Percentiles rank a stretch among this genome's conserved stretches.
phyloP scores from a whole-genome alignment of 2,329 filamentous ascomycete species.

The Anthostomella pinea region DNA sequence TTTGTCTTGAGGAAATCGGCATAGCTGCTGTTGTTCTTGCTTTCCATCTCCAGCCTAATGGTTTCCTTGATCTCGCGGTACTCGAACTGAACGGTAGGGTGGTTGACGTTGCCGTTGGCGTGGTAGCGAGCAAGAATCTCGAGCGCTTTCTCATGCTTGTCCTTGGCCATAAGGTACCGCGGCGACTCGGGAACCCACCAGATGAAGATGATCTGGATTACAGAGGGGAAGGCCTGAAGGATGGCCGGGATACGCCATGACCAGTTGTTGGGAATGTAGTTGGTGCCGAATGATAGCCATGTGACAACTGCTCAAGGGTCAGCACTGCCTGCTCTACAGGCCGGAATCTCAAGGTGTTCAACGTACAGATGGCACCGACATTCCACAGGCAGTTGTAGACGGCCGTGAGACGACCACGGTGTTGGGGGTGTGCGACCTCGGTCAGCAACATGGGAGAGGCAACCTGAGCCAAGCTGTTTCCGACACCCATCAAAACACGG shows the following conservation, averaged over 20 bases:
- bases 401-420: conserved; percentile 50
- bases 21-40: conserved; percentile 47
- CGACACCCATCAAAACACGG: conserved; percentile 57
- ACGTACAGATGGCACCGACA: conserved; percentile 31
- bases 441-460: conserved; percentile 50
- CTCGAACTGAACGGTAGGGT: conserved; percentile 57
- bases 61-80: conserved; percentile 60
- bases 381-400: conserved; percentile 57
- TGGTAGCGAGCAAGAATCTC: conserved; percentile 54
- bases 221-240: conserved; percentile 44
- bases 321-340: conserved; percentile 5
- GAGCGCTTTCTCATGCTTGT: conserved; percentile 53
- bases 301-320: conserved; percentile 36
- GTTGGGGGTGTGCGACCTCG: conserved; percentile 54
- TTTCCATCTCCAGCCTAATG: conserved; percentile 49
- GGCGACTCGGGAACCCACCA: conserved; percentile 37
- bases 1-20: conserved; percentile 52
- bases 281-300: conserved; percentile 49
- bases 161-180: conserved; percentile 49
- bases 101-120: conserved; percentile 49
- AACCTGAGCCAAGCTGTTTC: conserved; percentile 50
- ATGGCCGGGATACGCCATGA: conserved; percentile 49
- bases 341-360: neutral
- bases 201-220: conserved; percentile 49
- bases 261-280: conserved; percentile 46